These are phyloP conservation scores for Clohesyomyces aquaticus DNA, from an alignment of 495 filamentous ascomycete species.

Conservation along the genomic window DNA sequence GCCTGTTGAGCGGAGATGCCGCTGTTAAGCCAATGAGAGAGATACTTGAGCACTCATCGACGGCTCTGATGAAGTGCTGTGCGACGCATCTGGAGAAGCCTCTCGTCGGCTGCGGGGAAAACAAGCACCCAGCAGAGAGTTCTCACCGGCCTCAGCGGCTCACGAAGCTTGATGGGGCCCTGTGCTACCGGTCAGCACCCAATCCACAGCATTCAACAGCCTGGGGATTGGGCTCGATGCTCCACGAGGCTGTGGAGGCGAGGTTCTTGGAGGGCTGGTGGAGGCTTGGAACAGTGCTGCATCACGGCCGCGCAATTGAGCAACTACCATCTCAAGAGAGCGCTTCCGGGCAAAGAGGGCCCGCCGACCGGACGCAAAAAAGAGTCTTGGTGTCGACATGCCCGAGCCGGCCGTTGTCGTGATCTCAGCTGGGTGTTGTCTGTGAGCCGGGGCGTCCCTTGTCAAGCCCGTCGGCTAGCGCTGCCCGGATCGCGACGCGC, in stretches of 20 bases:
- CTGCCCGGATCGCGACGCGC: background rate
- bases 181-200: conserved; percentile 28
- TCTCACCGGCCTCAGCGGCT: conserved; percentile 28
- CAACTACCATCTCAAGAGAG: background rate
- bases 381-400: background rate
- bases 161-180: conserved; percentile 6
- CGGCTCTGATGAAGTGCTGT: too few species aligned
- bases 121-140: too few species aligned
- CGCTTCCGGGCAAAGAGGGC: background rate
- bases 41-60: background rate
- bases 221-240: background rate
- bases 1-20: background rate
- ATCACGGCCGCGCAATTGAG: background rate
- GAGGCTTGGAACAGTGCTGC: background rate
- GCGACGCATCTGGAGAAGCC: too few species aligned
- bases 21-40: conserved; percentile 20
- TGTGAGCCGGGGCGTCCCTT: background rate
- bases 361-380: background rate
- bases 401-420: background rate
- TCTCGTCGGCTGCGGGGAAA: too few species aligned
- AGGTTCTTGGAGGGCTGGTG: background rate
- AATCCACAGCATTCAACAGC: background rate
- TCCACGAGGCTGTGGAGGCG: conserved; percentile 19
- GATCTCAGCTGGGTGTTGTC: conserved; percentile 1
- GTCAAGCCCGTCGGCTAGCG: background rate